Conservation (phyloP, 129 eudicot genomes). For the Lactuca saligna region DNA sequence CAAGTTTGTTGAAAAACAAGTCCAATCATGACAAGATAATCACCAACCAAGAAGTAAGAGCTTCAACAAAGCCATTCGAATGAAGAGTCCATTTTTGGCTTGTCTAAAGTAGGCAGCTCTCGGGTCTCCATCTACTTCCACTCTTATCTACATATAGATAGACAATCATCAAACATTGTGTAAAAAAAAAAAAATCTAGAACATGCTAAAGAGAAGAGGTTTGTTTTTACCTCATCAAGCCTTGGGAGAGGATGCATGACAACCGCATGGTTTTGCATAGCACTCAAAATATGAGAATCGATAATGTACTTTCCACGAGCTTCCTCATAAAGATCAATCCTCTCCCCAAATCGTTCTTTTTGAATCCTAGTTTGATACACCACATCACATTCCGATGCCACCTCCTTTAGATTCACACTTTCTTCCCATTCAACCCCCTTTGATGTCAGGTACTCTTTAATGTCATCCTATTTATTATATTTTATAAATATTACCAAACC, state of each 20-base stretch:
- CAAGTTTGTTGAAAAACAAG: not conserved
- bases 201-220: no score
- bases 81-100: slow-evolving; percentile 92
- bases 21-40: not conserved
- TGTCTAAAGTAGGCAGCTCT: slow-evolving; percentile 98
- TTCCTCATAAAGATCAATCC: slow-evolving; percentile 73
- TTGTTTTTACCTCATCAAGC: slow-evolving; percentile 77
- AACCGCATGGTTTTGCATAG: slow-evolving; percentile 92
- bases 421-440: slow-evolving; percentile 93
- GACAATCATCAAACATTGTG: not conserved
- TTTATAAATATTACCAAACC: not conserved
- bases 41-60: slow-evolving; percentile 94
- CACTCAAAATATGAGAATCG: slow-evolving; percentile 54
- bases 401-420: slow-evolving; percentile 83
- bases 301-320: slow-evolving; percentile 96
- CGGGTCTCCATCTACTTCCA: slow-evolving; percentile 92
- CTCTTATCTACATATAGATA: slow-evolving; percentile 61
- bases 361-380: slow-evolving; percentile 98
- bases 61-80: slow-evolving; percentile 95
- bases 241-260: slow-evolving; percentile 99
- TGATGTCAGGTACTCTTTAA: slow-evolving; percentile 77
- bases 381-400: slow-evolving; percentile 92
- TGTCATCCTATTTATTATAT: slow-evolving; percentile 61
- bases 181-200: not conserved
- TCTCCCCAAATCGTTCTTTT: slow-evolving; percentile 86